Percentiles rank a stretch among this genome's conserved stretches.
Evolutionary conservation across 2,329 filamentous ascomycete species (phyloP).

Genomic region (Zelopaecilomyces penicillatus): DNA sequence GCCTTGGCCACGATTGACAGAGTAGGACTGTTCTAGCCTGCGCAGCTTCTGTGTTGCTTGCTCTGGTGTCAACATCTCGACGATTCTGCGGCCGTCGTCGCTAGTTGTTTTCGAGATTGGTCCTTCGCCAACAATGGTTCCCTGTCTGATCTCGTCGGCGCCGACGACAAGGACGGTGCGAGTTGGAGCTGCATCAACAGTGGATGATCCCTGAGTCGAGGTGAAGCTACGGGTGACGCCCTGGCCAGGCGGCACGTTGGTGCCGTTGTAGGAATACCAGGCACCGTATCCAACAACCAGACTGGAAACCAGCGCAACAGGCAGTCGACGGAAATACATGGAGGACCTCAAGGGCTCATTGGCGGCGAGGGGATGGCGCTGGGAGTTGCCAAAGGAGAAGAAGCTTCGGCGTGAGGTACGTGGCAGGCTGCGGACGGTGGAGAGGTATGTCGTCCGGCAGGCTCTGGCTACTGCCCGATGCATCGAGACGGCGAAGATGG

Average conservation of each 20-base stretch:
- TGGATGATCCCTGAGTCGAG: constrained; percentile 24
- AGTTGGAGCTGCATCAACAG: constrained; percentile 37
- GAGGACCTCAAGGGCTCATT: constrained; percentile 53
- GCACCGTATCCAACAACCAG: constrained; percentile 64
- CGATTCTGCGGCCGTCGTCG: constrained; percentile 72
- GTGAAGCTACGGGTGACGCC: constrained; percentile 34
- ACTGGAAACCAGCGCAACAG: constrained; percentile 58
- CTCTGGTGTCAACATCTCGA: constrained; percentile 95
- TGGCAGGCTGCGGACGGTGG: constrained; percentile 49
- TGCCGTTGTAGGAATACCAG: constrained; percentile 60
- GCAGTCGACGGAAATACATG: constrained; percentile 66
- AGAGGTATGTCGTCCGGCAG: constrained; percentile 60
- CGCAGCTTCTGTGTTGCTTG: constrained; percentile 86
- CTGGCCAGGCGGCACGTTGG: constrained; percentile 23
- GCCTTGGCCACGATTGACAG: constrained; percentile 80
- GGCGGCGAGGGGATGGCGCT: constrained; percentile 29
- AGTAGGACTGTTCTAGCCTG: constrained; percentile 83
- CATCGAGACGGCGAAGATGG: constrained; percentile 43
- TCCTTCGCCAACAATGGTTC: constrained; percentile 74
- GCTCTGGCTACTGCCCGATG: constrained; percentile 63
- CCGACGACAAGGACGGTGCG: constrained; percentile 77
- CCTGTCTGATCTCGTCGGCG: constrained; percentile 82
- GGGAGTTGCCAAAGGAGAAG: constrained; percentile 18
- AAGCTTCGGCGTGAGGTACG: constrained; percentile 33
- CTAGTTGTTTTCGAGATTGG: constrained; percentile 84